Conservation (phyloP, 495 filamentous ascomycete genomes). For the Trichoderma reesei region DNA sequence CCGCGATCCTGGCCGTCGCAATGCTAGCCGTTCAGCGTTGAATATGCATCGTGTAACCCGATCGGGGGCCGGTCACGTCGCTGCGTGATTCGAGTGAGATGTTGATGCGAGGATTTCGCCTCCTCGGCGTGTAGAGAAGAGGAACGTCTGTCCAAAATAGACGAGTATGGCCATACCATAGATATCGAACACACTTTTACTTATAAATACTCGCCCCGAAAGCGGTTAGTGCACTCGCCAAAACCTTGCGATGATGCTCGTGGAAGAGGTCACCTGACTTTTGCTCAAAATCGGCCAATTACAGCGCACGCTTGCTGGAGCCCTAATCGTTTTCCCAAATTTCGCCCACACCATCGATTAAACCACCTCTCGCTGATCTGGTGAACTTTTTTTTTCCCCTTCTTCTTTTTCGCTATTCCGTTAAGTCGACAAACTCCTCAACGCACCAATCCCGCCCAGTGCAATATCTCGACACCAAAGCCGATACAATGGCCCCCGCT, state of each 20-base stretch:
- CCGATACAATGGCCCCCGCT: slow-evolving; percentile 11
- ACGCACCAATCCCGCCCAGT: not conserved
- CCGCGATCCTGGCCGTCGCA: not conserved
- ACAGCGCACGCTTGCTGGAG: slow-evolving; percentile 3
- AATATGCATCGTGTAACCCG: not conserved
- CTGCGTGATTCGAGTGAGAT: not conserved
- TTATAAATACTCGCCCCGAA: slow-evolving; percentile 2
- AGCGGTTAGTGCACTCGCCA: not conserved
- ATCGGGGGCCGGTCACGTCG: not conserved
- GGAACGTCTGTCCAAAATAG: slow-evolving; percentile 7
- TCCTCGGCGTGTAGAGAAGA: not conserved
- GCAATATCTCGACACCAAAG: slow-evolving; percentile 3
- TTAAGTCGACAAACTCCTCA: slow-evolving; percentile 3
- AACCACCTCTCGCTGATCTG: not conserved
- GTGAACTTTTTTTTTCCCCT: not conserved
- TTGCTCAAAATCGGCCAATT: not conserved
- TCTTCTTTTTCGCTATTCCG: not conserved
- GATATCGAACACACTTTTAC: slow-evolving; percentile 1
- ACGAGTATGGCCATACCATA: slow-evolving; percentile 2
- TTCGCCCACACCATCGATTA: not conserved
- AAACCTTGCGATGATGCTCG: not conserved
- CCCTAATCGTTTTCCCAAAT: not conserved
- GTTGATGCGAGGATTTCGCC: not conserved
- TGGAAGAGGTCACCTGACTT: not conserved
- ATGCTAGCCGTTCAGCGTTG: not conserved